Percentiles rank a stretch among this genome's conserved stretches.
phyloP scores from a whole-genome alignment of 2,329 filamentous ascomycete genomes.

The Aurifilum marmelostoma region DNA sequence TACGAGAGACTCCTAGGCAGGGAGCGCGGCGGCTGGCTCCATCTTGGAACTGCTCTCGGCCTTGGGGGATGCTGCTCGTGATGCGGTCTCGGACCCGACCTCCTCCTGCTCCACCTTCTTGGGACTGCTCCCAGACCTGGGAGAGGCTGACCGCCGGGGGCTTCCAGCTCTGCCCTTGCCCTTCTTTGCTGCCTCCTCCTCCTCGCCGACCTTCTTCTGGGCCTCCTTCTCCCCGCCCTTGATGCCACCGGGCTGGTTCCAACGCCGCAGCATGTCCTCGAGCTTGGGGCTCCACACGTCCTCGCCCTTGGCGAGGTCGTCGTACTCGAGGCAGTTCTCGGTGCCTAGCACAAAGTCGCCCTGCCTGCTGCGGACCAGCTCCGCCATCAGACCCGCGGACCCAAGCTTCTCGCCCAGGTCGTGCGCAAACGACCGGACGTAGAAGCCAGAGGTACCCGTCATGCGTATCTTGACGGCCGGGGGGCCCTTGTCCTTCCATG shows the following conservation, averaged over 20 bases:
- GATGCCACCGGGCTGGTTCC: slow-evolving; percentile 33
- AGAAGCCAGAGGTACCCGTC: slow-evolving; percentile 95
- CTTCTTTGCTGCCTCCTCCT: slow-evolving; percentile 14
- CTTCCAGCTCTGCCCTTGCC: background rate
- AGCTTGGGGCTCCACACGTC: slow-evolving; percentile 82
- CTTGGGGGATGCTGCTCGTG: background rate
- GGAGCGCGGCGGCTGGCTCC: background rate
- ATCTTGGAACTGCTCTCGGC: slow-evolving; percentile 10
- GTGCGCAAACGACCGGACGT: slow-evolving; percentile 91
- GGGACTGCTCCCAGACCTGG: background rate
- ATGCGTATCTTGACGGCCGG: slow-evolving; percentile 83
- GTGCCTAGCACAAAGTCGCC: slow-evolving; percentile 75
- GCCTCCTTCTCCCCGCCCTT: slow-evolving; percentile 31
- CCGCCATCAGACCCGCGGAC: slow-evolving; percentile 84
- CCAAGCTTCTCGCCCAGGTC: slow-evolving; percentile 83
- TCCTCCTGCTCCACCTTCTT: background rate
- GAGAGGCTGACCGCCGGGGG: background rate
- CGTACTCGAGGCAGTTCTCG: slow-evolving; percentile 75
- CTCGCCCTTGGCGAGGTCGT: slow-evolving; percentile 76
- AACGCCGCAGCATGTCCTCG: slow-evolving; percentile 51
- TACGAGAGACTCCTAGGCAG: background rate
- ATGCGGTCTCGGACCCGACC: background rate
- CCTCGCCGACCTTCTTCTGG: slow-evolving; percentile 24
- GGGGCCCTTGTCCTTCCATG: slow-evolving; percentile 65
- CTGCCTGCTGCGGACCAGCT: slow-evolving; percentile 79